Evolutionary conservation across 169 alveolate genomes (phyloP).

Genomic region (Plasmodium reichenowi): DNA sequence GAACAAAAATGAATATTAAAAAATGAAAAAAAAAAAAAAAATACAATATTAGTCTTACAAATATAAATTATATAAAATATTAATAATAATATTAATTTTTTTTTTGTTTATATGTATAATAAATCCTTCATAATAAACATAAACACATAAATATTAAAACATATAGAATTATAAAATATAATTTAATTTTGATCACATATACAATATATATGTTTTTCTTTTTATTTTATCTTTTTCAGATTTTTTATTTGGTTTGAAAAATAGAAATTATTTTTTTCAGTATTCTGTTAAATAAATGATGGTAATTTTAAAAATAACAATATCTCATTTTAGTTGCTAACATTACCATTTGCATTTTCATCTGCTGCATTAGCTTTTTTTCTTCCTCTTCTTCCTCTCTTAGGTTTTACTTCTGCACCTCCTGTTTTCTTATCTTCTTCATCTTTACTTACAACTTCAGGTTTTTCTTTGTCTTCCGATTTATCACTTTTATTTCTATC

Average conservation of each 20-base stretch:
- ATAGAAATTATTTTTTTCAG: too few relatives aligned
- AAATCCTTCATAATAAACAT: too few relatives aligned
- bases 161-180: conserved; percentile 14
- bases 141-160: too few relatives aligned
- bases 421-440: conserved; percentile 46
- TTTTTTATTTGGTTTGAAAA: too few relatives aligned
- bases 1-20: too few relatives aligned
- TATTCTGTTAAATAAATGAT: conserved; percentile 5
- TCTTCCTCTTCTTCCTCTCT: conserved; percentile 62
- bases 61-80: too few relatives aligned
- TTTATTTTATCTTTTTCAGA: conserved; percentile 8
- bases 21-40: too few relatives aligned
- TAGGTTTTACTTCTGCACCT: conserved; percentile 45
- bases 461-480: conserved; percentile 38
- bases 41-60: too few relatives aligned
- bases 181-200: conserved; percentile 31
- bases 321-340: conserved; percentile 35
- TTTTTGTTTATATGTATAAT: too few relatives aligned
- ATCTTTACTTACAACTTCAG: conserved; percentile 15
- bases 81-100: too few relatives aligned
- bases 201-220: conserved; percentile 13
- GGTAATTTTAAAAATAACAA: conserved; percentile 43
- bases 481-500: conserved; percentile 67
- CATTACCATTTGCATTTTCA: conserved; percentile 28
- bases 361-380: conserved; percentile 20